A percentile compares a stretch with the other conserved stretches of the same genome.
These are phyloP conservation scores for Naganishia kalamii DNA, from an alignment of 768 basidiomycete genomes.

Conservation along the genomic window DNA sequence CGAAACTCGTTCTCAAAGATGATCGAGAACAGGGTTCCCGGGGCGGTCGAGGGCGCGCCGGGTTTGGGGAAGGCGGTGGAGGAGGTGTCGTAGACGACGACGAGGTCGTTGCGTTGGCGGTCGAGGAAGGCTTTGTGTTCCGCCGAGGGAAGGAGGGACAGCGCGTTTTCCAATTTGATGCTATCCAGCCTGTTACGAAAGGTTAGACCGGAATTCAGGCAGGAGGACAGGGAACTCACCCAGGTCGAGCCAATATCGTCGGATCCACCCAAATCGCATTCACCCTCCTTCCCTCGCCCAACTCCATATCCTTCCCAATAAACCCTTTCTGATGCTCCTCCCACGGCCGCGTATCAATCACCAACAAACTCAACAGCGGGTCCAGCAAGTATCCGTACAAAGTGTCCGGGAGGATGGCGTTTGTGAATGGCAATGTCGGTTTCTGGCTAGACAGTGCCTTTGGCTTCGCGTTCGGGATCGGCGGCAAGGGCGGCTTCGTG, in stretches of 20 bases:
- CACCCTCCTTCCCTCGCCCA: slow-evolving; percentile 19
- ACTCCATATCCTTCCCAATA: slow-evolving; percentile 56
- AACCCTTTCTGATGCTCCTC: slow-evolving; percentile 69
- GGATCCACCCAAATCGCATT: slow-evolving; percentile 76
- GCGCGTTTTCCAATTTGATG: slow-evolving; percentile 63
- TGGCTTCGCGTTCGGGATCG: slow-evolving; percentile 1
- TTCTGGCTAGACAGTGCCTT: slow-evolving; percentile 21
- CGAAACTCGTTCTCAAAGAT: slow-evolving; percentile 67
- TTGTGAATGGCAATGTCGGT: slow-evolving; percentile 56
- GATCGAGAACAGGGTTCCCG: slow-evolving; percentile 59
- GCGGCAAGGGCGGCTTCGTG: background rate
- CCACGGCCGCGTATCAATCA: slow-evolving; percentile 76
- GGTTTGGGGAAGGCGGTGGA: slow-evolving; percentile 53
- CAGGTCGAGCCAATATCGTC: slow-evolving; percentile 60
- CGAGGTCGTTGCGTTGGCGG: slow-evolving; percentile 79
- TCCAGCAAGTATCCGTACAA: slow-evolving; percentile 58
- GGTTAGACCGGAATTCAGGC: background rate
- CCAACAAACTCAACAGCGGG: slow-evolving; percentile 56
- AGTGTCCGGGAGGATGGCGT: slow-evolving; percentile 57
- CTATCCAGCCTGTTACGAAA: slow-evolving; percentile 57
- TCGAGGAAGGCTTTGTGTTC: slow-evolving; percentile 73
- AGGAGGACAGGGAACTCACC: slow-evolving; percentile 52
- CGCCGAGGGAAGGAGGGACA: slow-evolving; percentile 61
- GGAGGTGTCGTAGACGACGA: slow-evolving; percentile 69
- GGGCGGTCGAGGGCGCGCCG: slow-evolving; percentile 53